A percentile compares a stretch with the other conserved stretches of the same genome.
Evolutionary conservation across 345 rosid species (phyloP).

Genomic region (Balakata baccata): DNA sequence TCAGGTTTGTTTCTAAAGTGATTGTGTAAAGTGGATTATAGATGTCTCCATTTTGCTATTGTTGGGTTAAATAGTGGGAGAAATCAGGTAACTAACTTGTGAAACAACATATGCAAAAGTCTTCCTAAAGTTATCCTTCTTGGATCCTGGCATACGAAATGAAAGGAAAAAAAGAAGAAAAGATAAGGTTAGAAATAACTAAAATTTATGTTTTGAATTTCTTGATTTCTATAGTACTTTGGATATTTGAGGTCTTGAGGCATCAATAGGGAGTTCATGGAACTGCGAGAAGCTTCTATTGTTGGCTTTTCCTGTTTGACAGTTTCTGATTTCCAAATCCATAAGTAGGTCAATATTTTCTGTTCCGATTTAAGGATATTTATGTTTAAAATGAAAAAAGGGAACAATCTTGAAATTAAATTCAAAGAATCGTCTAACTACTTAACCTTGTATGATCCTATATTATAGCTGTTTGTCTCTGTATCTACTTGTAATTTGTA

Average conservation of each 20-base stretch:
- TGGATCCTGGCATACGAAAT: not conserved
- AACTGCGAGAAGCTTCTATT: too few species aligned
- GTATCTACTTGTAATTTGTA: not conserved
- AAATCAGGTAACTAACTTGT: not conserved
- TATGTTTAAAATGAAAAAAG: too few species aligned
- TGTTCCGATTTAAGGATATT: not conserved
- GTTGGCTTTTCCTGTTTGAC: not conserved
- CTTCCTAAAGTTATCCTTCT: not conserved
- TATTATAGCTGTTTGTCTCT: not conserved
- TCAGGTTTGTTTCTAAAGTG: not conserved
- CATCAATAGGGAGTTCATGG: too few species aligned
- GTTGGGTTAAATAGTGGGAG: not conserved
- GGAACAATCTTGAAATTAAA: not conserved
- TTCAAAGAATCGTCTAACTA: too few species aligned
- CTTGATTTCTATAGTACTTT: too few species aligned
- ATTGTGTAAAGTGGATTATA: not conserved
- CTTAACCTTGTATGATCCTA: not conserved
- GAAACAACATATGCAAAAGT: not conserved
- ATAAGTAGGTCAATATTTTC: not conserved
- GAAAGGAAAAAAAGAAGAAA: not conserved
- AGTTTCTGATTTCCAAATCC: not conserved
- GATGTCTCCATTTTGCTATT: not conserved
- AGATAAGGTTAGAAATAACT: not conserved
- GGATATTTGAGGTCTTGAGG: not conserved
- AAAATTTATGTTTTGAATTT: too few species aligned